Evolutionary conservation across 1,284 basidiomycete genomes (phyloP).

Genomic region (Ustilago tritici): DNA sequence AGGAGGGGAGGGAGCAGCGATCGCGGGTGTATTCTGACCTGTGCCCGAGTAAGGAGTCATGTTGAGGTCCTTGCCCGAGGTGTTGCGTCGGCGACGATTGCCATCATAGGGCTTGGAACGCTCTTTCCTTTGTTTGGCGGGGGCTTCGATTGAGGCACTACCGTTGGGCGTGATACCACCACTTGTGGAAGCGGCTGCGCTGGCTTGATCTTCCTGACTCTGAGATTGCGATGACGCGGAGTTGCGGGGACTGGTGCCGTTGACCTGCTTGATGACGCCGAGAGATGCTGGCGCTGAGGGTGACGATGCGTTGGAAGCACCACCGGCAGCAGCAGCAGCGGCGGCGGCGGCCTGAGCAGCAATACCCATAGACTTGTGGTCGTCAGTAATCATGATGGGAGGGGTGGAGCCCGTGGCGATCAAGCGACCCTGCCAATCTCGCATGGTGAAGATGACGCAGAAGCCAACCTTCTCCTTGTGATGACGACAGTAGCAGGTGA

Average conservation of each 20-base stretch:
- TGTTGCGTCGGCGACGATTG: conserved; percentile 52
- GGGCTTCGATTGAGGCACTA: conserved; percentile 19
- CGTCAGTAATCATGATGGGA: conserved; percentile 95
- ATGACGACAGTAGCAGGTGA: conserved; percentile 99
- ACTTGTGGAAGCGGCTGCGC: conserved; percentile 24
- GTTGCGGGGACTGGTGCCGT: conserved; percentile 37
- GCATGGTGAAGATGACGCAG: conserved; percentile 87
- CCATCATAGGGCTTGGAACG: conserved; percentile 63
- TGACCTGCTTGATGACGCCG: conserved; percentile 41
- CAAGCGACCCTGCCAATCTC: conserved; percentile 82
- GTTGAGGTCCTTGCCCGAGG: conserved; percentile 48
- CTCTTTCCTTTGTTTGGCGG: conserved; percentile 38
- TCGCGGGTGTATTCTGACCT: conserved; percentile 44
- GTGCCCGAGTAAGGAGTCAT: conserved; percentile 53
- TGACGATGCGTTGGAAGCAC: conserved; percentile 29
- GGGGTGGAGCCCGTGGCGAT: conserved; percentile 86
- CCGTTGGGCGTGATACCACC: conserved; percentile 46
- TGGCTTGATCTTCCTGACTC: conserved; percentile 19
- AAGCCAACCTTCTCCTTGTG: conserved; percentile 98
- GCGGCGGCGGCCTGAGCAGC: conserved; percentile 61
- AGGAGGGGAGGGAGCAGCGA: conserved; percentile 30
- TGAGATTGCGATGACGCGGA: conserved; percentile 10
- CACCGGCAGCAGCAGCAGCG: conserved; percentile 34
- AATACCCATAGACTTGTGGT: conserved; percentile 81
- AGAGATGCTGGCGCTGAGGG: conserved; percentile 34